Conservation (phyloP, 352 stramenopile genomes). For the Phytophthora niederhauseri region DNA sequence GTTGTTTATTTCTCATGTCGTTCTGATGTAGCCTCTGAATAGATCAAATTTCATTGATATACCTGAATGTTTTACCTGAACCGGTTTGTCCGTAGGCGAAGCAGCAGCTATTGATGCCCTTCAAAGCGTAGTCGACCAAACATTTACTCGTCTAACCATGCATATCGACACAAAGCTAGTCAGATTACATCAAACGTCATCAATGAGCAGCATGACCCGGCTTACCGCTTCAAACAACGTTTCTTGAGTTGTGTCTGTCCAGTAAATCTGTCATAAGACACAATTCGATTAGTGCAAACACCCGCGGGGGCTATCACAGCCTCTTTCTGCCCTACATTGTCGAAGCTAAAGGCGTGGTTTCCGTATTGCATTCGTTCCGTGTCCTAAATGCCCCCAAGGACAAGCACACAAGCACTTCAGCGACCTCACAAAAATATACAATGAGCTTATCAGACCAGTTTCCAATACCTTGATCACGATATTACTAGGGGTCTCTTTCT, state of each 20-base stretch:
- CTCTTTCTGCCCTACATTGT: slow-evolving; percentile 50
- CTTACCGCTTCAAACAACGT: slow-evolving; percentile 73
- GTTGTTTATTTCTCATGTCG: not conserved
- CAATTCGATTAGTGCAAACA: not conserved
- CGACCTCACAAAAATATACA: not conserved
- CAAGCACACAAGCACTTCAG: not conserved
- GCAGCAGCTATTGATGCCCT: slow-evolving; percentile 94
- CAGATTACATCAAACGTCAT: not conserved
- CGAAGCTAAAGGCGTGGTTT: slow-evolving; percentile 88
- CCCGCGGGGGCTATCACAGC: not conserved
- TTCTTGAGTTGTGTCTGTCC: slow-evolving; percentile 78
- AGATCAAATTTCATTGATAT: not conserved
- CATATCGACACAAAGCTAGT: not conserved
- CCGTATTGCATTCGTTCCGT: slow-evolving; percentile 87
- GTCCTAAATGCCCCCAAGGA: slow-evolving; percentile 43
- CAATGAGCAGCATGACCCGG: not conserved
- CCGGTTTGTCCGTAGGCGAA: slow-evolving; percentile 94
- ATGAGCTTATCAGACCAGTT: too few species aligned
- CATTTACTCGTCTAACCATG: slow-evolving; percentile 71
- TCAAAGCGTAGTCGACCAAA: slow-evolving; percentile 91
- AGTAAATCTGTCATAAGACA: slow-evolving; percentile 61
- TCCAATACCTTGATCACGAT: slow-evolving; percentile 77
- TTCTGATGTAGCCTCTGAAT: not conserved
- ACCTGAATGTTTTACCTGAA: slow-evolving; percentile 87
- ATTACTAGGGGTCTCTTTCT: slow-evolving; percentile 76